These are phyloP conservation scores for Scheffersomyces coipomensis DNA, from an alignment of 805 yeast species.

Conservation along the genomic window DNA sequence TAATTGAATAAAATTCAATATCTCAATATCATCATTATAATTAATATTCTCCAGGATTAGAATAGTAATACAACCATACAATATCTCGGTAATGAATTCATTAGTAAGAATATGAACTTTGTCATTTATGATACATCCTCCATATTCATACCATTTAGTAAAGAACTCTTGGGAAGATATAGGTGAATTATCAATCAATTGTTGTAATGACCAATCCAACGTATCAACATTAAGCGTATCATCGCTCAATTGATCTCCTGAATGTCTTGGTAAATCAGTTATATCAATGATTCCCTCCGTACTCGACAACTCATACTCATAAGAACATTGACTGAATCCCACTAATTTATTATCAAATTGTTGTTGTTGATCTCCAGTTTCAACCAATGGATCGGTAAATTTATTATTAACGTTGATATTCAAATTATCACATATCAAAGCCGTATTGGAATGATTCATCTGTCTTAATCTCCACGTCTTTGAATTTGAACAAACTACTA, in stretches of 20 bases:
- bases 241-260: constrained; percentile 15
- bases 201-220: constrained; percentile 15
- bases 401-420: constrained; percentile 5
- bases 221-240: not conserved
- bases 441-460: constrained; percentile 84
- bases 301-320: constrained; percentile 33
- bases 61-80: constrained; percentile 24
- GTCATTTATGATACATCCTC: constrained; percentile 58
- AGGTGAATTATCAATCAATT: constrained; percentile 45
- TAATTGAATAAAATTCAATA: not conserved
- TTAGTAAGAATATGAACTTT: constrained; percentile 30
- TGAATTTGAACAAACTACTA: constrained; percentile 59
- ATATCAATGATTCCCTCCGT: constrained; percentile 28
- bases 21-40: constrained; percentile 9
- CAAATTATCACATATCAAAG: constrained; percentile 48
- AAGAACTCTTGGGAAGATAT: constrained; percentile 56
- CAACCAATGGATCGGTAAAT: not conserved
- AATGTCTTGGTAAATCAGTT: constrained; percentile 23
- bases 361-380: constrained; percentile 1
- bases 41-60: constrained; percentile 23
- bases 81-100: constrained; percentile 21
- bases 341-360: constrained; percentile 13
- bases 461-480: constrained; percentile 68
- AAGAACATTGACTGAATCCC: constrained; percentile 27
- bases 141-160: constrained; percentile 46